A percentile compares a stretch with the other conserved stretches of the same genome.
Conservation (phyloP, 257 asterid genomes). For the Nicotiana undulata region DNA sequence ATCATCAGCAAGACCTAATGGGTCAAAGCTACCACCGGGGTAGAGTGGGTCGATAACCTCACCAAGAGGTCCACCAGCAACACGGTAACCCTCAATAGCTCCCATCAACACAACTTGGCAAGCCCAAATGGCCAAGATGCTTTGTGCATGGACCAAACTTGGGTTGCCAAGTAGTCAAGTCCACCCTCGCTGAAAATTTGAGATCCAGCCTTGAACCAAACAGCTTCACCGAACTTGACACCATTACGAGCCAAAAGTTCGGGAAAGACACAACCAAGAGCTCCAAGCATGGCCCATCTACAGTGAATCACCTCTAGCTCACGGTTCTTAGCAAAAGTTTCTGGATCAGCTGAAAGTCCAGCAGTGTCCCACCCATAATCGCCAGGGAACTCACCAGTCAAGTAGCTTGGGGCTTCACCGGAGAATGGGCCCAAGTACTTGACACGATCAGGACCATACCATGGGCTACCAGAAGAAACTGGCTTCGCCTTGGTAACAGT, state of each 20-base stretch:
- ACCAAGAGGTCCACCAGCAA: not conserved
- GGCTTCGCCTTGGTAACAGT: not conserved
- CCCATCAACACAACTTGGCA: not conserved
- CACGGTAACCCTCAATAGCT: not conserved
- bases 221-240: not conserved
- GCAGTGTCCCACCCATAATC: not conserved
- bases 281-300: not conserved
- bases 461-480: not conserved
- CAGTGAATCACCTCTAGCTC: not conserved
- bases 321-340: not conserved
- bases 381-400: not conserved
- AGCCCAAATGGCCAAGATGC: not conserved
- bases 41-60: not conserved
- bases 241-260: not conserved
- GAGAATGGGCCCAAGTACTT: not conserved
- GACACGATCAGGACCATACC: not conserved
- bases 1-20: not conserved
- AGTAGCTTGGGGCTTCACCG: not conserved
- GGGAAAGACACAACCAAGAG: not conserved
- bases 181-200: not conserved
- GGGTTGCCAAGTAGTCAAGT: not conserved
- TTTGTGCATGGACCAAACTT: not conserved
- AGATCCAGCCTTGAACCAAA: not conserved
- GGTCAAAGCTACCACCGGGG: not conserved
- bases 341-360: not conserved